Conservation (phyloP, 1,284 basidiomycete species). For the Filobasidium uniguttulatum region DNA sequence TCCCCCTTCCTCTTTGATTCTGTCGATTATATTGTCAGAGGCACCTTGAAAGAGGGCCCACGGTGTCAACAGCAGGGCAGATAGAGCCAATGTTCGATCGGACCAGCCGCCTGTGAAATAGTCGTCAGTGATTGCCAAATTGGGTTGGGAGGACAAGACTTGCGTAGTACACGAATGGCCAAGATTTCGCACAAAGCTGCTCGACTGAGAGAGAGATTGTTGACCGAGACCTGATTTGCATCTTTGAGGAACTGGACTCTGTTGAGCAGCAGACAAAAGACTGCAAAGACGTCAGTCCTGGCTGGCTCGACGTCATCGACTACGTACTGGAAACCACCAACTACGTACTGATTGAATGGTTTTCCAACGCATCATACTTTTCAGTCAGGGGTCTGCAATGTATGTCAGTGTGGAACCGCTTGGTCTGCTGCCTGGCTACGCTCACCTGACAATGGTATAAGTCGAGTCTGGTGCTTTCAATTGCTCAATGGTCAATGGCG, state of each 20-base stretch:
- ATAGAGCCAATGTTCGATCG: slow-evolving; percentile 59
- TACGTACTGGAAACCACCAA: slow-evolving; percentile 40
- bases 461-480: slow-evolving; percentile 68
- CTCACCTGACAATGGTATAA: slow-evolving; percentile 56
- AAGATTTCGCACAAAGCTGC: slow-evolving; percentile 78
- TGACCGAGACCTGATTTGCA: slow-evolving; percentile 44
- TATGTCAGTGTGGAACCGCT: slow-evolving; percentile 1
- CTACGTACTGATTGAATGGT: slow-evolving; percentile 33
- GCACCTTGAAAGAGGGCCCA: slow-evolving; percentile 79
- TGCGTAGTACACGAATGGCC: slow-evolving; percentile 62
- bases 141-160: slow-evolving; percentile 19
- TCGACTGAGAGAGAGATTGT: slow-evolving; percentile 56
- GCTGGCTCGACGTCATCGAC: no score
- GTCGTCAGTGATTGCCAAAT: not conserved
- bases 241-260: slow-evolving; percentile 67
- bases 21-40: slow-evolving; percentile 48
- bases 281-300: slow-evolving; percentile 23
- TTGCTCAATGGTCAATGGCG: slow-evolving; percentile 61
- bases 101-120: slow-evolving; percentile 45
- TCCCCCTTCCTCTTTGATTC: slow-evolving; percentile 51
- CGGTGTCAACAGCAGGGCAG: slow-evolving; percentile 64
- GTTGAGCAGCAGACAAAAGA: slow-evolving; percentile 81
- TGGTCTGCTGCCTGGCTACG: not conserved
- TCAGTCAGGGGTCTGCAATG: slow-evolving; percentile 30
- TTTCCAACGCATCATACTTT: slow-evolving; percentile 31